A percentile compares a stretch with the other conserved stretches of the same genome.
phyloP scores from a whole-genome alignment of 495 filamentous ascomycete species.

The Darksidea phi region DNA sequence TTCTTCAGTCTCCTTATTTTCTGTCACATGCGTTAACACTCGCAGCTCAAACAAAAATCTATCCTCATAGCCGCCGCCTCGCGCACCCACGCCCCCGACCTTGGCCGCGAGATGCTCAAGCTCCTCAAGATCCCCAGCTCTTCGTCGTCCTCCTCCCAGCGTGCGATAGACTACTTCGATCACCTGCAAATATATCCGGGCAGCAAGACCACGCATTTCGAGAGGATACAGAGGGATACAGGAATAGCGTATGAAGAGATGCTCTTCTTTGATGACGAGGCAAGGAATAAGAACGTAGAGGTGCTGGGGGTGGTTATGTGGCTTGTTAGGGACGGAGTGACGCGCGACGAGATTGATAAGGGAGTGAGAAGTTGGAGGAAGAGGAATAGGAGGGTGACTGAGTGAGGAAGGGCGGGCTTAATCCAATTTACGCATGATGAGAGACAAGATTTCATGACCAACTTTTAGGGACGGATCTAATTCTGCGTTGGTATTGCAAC shows the following conservation, averaged over 20 bases:
- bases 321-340: constrained; percentile 76
- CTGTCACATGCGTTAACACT: background rate
- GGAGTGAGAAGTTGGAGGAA: constrained; percentile 82
- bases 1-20: constrained; percentile 2
- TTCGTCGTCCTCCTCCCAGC: constrained; percentile 39
- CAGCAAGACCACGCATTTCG: constrained; percentile 83
- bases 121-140: constrained; percentile 62
- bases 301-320: constrained; percentile 78
- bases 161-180: constrained; percentile 75
- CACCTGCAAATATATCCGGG: constrained; percentile 86
- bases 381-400: constrained; percentile 48
- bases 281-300: constrained; percentile 78
- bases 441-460: no score
- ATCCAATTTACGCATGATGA: no score
- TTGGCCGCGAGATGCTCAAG: constrained; percentile 77
- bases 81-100: constrained; percentile 77
- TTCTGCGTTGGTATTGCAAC: no score
- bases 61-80: constrained; percentile 74
- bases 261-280: constrained; percentile 96
- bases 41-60: constrained; percentile 37
- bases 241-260: constrained; percentile 74
- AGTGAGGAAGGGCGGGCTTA: background rate
- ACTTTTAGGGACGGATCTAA: no score
- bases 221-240: constrained; percentile 64
- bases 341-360: constrained; percentile 71